These are phyloP conservation scores for Entoloma clypeatum DNA, from an alignment of 1,284 basidiomycete species.

Conservation along the genomic window DNA sequence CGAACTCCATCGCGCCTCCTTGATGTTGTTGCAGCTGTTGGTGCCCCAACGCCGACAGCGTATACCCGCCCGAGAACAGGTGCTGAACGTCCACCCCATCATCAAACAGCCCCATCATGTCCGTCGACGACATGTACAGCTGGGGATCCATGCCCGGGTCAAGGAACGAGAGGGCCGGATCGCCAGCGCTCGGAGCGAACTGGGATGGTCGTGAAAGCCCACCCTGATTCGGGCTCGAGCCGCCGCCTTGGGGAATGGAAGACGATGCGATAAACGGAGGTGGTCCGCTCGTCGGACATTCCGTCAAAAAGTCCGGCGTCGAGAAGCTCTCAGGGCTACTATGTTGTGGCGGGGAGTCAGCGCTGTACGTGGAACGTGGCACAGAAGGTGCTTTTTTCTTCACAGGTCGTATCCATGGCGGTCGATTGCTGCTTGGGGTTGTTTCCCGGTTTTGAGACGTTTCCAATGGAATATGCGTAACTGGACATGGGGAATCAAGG, in stretches of 20 bases:
- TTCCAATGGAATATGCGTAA: conserved; percentile 85
- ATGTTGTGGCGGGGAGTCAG: conserved; percentile 51
- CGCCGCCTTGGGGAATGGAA: too few species aligned
- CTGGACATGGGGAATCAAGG: conserved; percentile 35
- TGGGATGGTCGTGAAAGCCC: too few species aligned
- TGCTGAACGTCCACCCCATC: conserved; percentile 36
- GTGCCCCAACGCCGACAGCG: conserved; percentile 17
- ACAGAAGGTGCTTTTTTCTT: conserved; percentile 64
- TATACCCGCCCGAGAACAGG: conserved; percentile 33
- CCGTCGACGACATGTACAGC: conserved; percentile 41
- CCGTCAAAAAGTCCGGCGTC: conserved; percentile 57
- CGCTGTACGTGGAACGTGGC: conserved; percentile 40
- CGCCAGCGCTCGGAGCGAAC: too few species aligned
- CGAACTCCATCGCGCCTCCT: conserved; percentile 16
- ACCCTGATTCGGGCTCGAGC: too few species aligned
- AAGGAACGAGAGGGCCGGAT: too few species aligned
- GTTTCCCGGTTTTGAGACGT: conserved; percentile 49
- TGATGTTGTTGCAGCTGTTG: conserved; percentile 14
- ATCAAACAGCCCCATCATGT: conserved; percentile 44
- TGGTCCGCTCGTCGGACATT: too few species aligned
- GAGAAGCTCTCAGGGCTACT: conserved; percentile 64
- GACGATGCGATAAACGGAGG: too few species aligned
- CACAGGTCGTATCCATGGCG: conserved; percentile 84
- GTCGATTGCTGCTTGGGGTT: conserved; percentile 51
- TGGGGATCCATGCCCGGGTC: too few species aligned